Evolutionary conservation across 371 early-diverging fungal genomes (phyloP), one percentile per base, ranked within the genome.

Genomic region (Mucor indicus): DNA sequence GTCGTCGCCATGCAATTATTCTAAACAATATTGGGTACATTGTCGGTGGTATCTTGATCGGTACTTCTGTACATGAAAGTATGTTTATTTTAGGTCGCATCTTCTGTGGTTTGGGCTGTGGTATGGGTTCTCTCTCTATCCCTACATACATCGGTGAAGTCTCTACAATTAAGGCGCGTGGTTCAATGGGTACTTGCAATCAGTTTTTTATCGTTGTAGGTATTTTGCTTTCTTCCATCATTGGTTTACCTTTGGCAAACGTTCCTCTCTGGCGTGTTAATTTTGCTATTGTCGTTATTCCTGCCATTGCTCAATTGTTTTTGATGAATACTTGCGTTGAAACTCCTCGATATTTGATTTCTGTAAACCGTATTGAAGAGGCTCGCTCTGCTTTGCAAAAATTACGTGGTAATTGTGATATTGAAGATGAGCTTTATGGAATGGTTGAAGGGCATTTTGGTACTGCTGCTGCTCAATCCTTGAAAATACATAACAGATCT

Each of bases 81-180:
- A 77, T 79, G 67, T 81, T 92, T 45, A 75, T 77, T 24, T 30
- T 86, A 33, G 95, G 91, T 0, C 84, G 95, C 24, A 64, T 93
- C 38, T 39, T 90, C 10, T 68, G 80, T 35, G 95, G 95, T 24
- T 48, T 92, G 36, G 90, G 80, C 0, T 80, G 89, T 25, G 95
- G 94, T 12, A 57, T 86, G 2, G 83, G 84, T 11, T 82, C 89
- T 32, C 83, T 84, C n/a, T 80, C 78, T 9, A 83, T 87, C 0
- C 87, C 95, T 0, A 77, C 82, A 1, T 95, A 93, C 53, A 73
- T 93, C 17, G 81, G 83, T 12, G 90, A 92, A 55, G 77, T 94
- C 30, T 65, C 91, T 1, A 89, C 92, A 0, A 70, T 77, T 3
- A 62, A 70, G 9, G 67, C 64, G 13, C 71, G 91, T 44, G 94